Conservation (phyloP, 2,329 filamentous ascomycete genomes). For the Dothistroma septosporum region DNA sequence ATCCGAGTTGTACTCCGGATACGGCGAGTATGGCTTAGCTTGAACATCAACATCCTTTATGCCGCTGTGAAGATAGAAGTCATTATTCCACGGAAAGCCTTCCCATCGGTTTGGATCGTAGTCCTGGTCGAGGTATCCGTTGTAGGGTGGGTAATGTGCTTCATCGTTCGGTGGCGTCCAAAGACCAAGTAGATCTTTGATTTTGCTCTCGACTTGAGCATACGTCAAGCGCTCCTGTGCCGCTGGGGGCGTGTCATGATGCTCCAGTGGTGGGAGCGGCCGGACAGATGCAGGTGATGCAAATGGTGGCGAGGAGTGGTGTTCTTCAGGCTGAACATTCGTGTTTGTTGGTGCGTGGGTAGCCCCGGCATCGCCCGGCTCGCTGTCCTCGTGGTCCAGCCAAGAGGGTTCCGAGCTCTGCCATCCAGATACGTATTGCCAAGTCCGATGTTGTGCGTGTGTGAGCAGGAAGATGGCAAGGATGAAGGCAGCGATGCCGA, state of each 20-base stretch:
- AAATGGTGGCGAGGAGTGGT: not conserved
- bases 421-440: not conserved
- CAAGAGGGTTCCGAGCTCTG: slow-evolving; percentile 13
- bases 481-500: slow-evolving; percentile 36
- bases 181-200: slow-evolving; percentile 39
- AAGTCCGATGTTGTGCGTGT: slow-evolving; percentile 21
- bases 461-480: slow-evolving; percentile 23
- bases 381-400: slow-evolving; percentile 16
- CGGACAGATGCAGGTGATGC: not conserved
- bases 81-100: slow-evolving; percentile 41
- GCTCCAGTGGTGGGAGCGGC: not conserved
- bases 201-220: slow-evolving; percentile 29
- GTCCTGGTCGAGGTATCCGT: slow-evolving; percentile 39
- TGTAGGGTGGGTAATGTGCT: slow-evolving; percentile 45
- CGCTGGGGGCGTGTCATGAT: not conserved
- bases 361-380: not conserved
- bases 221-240: slow-evolving; percentile 2
- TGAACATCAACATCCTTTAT: slow-evolving; percentile 34
- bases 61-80: slow-evolving; percentile 37
- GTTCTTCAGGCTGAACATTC: not conserved
- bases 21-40: slow-evolving; percentile 63
- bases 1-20: slow-evolving; percentile 64
- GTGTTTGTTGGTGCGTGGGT: not conserved
- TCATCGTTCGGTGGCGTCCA: slow-evolving; percentile 38
- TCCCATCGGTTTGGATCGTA: slow-evolving; percentile 50